Base-by-base conservation (phyloP, 768 basidiomycete genomes). In the Phallus indusiatus region DNA sequence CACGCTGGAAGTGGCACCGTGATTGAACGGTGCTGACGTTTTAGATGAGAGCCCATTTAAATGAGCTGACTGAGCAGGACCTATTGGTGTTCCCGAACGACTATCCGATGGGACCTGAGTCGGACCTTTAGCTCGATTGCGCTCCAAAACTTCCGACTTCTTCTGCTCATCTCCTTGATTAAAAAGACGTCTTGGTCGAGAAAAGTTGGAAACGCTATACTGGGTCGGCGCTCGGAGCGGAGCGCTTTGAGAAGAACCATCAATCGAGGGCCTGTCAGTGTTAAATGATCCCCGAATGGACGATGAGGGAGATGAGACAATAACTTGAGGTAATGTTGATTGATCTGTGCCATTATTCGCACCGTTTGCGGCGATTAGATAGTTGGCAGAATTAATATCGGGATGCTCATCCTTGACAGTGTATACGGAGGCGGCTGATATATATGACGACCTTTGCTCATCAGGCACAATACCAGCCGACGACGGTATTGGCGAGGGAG, bases 181-280 rank as follows among this genome's bases (percentile, higher is more conserved):
- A 0, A 69, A 70, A 17, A 78, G 76, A 20, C 80, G 78, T 55
- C 79, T 76, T 50, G 85, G 84, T 53, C 84, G 74, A 21, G 87
- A 87, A 65, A 83, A 87, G 66, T 86, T 88, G 33, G 77, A 67
- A 14, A 75, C 69, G 36, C 81, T 75, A 7, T 79, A 59, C 21
- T 59, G 78, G 50, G 74, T 72, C 20, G 78, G 75, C 57, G 69
- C 63, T 18, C 54, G 60, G 10, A 20, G 18, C 17, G 54, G 33
- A 10, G 47, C 57, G 33, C 36, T 59, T 18, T 21, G 55, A 24
- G 35, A 56, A 24, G 56, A 18, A 37, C 48, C 24, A 36, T 46
- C 47, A 33, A 35, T 42, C 35, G 57, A 14, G 50, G 22, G 22
- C 17, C 22, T 46, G 17, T 47, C 28, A 34, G 37, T 20, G 24